These are phyloP conservation scores for Chlamydomonas sphaeroides DNA, from an alignment of 139 green algal species.

Conservation along the genomic window DNA sequence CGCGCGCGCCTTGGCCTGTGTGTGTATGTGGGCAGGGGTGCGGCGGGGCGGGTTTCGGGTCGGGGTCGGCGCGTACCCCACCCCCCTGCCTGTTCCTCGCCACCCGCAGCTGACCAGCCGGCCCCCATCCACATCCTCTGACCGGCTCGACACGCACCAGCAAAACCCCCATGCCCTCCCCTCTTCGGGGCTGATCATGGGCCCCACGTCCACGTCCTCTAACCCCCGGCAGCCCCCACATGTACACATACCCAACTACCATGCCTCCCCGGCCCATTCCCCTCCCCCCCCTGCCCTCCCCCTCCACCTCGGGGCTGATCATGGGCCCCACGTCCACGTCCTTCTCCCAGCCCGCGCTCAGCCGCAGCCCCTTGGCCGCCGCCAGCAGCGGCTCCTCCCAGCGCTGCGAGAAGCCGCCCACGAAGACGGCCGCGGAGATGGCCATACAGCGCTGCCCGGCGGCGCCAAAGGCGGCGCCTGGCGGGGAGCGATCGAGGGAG, in stretches of 20 bases:
- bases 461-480: conserved; percentile 92
- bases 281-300: neutral
- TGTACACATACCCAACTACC: no score
- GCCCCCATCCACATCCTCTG: no score
- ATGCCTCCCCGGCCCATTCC: no score
- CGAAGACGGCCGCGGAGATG: conserved; percentile 92
- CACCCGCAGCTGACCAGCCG: no score
- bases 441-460: conserved; percentile 98
- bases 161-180: neutral
- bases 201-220: conserved; percentile 88
- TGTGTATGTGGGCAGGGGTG: neutral
- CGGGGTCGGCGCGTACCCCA: no score
- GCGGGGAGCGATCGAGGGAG: conserved; percentile 48
- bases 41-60: no score
- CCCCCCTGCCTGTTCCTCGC: no score
- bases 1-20: conserved; percentile 55
- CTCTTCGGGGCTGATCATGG: conserved; percentile 82
- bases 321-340: conserved; percentile 91
- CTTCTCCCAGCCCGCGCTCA: conserved; percentile 80
- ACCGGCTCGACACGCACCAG: no score
- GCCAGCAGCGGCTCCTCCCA: conserved; percentile 72
- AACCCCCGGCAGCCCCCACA: no score
- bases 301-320: conserved; percentile 76
- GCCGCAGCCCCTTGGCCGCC: conserved; percentile 77
- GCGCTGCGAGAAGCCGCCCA: conserved; percentile 73